phyloP scores from a whole-genome alignment of 23 red algal genomes.

The Cyanidioschyzon merolae region DNA sequence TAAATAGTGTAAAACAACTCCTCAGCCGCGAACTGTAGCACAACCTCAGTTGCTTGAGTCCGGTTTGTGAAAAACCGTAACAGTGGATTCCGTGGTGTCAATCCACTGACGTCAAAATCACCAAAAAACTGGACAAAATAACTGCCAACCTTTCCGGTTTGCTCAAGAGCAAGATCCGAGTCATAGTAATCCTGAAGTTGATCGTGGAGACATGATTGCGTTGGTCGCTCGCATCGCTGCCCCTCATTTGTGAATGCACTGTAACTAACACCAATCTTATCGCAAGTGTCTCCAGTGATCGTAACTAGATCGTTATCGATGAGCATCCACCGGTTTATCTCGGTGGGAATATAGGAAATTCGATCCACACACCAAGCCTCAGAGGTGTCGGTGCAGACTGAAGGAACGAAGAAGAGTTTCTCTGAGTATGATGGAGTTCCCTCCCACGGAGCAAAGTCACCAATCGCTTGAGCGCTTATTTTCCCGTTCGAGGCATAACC shows the following conservation, averaged over 20 bases:
- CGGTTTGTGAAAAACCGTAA: constrained; percentile 28
- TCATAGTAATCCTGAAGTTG: constrained; percentile 33
- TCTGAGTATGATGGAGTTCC: constrained; percentile 19
- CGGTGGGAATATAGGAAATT: constrained; percentile 16
- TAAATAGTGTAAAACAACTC: constrained; percentile 25
- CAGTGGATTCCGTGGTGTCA: constrained; percentile 12
- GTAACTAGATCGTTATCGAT: constrained; percentile 30
- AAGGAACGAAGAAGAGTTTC: constrained; percentile 26
- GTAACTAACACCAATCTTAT: constrained; percentile 41
- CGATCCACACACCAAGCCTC: constrained; percentile 23
- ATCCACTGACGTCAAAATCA: not conserved
- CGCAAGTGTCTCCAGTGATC: constrained; percentile 22
- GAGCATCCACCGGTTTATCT: constrained; percentile 32
- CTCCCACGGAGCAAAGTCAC: constrained; percentile 28
- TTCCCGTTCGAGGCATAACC: constrained; percentile 3
- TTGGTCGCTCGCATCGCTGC: constrained; percentile 13
- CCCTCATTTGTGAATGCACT: constrained; percentile 32
- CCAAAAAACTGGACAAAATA: constrained; percentile 41
- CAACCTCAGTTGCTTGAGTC: constrained; percentile 25
- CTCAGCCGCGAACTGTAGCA: constrained; percentile 32
- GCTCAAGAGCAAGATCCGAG: not conserved
- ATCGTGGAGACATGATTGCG: constrained; percentile 22
- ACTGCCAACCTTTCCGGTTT: constrained; percentile 10
- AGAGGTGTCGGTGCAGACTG: constrained; percentile 16
- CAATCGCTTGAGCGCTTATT: constrained; percentile 15